These are phyloP conservation scores for Heimioporus sp. DNA, from an alignment of 768 basidiomycete genomes.

Conservation along the genomic window DNA sequence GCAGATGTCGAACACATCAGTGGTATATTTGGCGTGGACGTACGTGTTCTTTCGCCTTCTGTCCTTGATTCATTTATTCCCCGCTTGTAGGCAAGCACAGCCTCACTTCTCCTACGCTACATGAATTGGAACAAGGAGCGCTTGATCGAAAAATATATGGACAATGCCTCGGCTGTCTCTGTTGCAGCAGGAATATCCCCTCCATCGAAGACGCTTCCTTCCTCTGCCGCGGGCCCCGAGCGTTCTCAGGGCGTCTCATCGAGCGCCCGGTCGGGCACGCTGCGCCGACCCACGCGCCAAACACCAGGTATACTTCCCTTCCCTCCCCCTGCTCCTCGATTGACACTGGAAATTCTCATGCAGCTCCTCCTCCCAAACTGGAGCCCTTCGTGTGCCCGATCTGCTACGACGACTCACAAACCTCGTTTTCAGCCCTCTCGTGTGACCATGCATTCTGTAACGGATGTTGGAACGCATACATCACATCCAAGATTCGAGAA, in stretches of 20 bases:
- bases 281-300: slow-evolving; percentile 31
- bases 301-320: slow-evolving; percentile 18
- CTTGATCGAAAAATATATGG: slow-evolving; percentile 96
- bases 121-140: slow-evolving; percentile 96
- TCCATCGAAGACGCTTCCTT: slow-evolving; percentile 19
- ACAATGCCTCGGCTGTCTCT: slow-evolving; percentile 71
- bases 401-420: slow-evolving; percentile 82
- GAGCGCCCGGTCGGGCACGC: slow-evolving; percentile 21
- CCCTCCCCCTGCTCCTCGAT: neutral
- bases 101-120: slow-evolving; percentile 76
- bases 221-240: slow-evolving; percentile 30
- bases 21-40: slow-evolving; percentile 86
- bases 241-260: slow-evolving; percentile 29
- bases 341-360: neutral
- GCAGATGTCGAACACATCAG: slow-evolving; percentile 83
- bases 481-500: slow-evolving; percentile 75
- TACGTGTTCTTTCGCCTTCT: slow-evolving; percentile 41
- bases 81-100: slow-evolving; percentile 55
- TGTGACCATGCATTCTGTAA: slow-evolving; percentile 87
- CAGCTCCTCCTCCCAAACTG: slow-evolving; percentile 26
- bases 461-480: slow-evolving; percentile 81
- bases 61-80: neutral
- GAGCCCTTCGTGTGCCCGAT: slow-evolving; percentile 86
- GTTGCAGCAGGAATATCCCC: slow-evolving; percentile 70
- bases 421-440: slow-evolving; percentile 66